These are phyloP conservation scores for Polysphondylium violaceum DNA, from an alignment of 78 protist genomes.

Conservation along the genomic window DNA sequence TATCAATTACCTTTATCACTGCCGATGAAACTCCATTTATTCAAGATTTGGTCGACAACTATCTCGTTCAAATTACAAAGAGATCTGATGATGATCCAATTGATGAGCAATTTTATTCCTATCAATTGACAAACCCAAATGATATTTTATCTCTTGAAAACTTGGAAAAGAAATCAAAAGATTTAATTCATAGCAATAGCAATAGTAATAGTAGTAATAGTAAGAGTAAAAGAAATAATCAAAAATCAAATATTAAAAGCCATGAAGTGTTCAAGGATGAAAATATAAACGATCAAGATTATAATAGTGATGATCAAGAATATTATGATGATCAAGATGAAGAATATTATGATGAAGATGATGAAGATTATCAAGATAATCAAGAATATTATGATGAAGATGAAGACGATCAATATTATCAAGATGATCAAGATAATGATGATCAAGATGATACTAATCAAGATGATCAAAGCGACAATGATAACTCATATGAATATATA, in stretches of 20 bases:
- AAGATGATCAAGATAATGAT: conserved; percentile 11
- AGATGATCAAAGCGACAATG: background rate
- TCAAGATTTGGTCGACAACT: background rate
- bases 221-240: too few relatives aligned
- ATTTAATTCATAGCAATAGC: background rate
- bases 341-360: conserved; percentile 16
- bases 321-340: conserved; percentile 16
- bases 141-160: conserved; percentile 20
- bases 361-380: background rate
- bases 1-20: conserved; percentile 91
- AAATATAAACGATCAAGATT: background rate
- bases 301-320: background rate
- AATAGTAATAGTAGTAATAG: too few relatives aligned
- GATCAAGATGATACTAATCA: background rate
- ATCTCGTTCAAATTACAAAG: background rate
- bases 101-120: conserved; percentile 35
- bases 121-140: conserved; percentile 23
- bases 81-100: conserved; percentile 51
- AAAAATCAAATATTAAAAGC: conserved; percentile 17
- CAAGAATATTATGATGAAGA: background rate
- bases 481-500: conserved; percentile 7
- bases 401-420: background rate
- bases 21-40: conserved; percentile 66
- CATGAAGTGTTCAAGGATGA: background rate
- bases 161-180: background rate